A percentile compares a stretch with the other conserved stretches of the same genome.
phyloP scores from a whole-genome alignment of 768 basidiomycete genomes.

The Amanita pallidorosea region DNA sequence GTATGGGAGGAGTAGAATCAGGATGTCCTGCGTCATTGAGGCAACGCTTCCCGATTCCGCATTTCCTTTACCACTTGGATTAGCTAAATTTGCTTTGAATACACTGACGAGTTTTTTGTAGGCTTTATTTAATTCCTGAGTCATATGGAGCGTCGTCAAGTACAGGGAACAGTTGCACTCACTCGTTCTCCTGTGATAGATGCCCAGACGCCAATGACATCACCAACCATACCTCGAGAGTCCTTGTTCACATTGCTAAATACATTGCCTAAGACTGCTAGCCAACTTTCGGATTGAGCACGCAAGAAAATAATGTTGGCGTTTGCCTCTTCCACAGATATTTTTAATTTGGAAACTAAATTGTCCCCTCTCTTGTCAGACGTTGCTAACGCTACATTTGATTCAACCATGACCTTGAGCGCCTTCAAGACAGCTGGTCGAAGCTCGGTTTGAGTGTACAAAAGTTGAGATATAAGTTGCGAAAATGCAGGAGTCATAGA shows the following conservation, averaged over 20 bases:
- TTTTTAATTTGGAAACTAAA: slow-evolving; percentile 13
- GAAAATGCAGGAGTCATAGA: slow-evolving; percentile 70
- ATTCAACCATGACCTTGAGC: slow-evolving; percentile 73
- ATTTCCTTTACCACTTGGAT: slow-evolving; percentile 21
- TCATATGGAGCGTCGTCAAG: neutral
- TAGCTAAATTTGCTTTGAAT: slow-evolving; percentile 52
- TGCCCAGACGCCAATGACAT: slow-evolving; percentile 83
- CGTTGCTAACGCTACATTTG: slow-evolving; percentile 50
- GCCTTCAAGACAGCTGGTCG: slow-evolving; percentile 75
- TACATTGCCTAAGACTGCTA: slow-evolving; percentile 95
- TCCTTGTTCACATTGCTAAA: slow-evolving; percentile 80
- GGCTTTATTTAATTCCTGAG: slow-evolving; percentile 67
- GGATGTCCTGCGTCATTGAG: slow-evolving; percentile 71
- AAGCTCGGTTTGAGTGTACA: slow-evolving; percentile 85
- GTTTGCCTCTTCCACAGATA: slow-evolving; percentile 44
- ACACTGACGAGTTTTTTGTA: slow-evolving; percentile 69
- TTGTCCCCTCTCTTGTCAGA: slow-evolving; percentile 16
- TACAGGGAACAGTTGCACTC: slow-evolving; percentile 8
- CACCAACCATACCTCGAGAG: slow-evolving; percentile 66
- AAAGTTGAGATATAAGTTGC: slow-evolving; percentile 81
- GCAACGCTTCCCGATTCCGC: slow-evolving; percentile 35
- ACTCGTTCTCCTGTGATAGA: slow-evolving; percentile 69
- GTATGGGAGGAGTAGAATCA: slow-evolving; percentile 73
- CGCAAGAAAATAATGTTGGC: slow-evolving; percentile 64
- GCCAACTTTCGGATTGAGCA: slow-evolving; percentile 82